Evolutionary conservation across 805 yeast species (phyloP), one percentile per base, ranked within the genome.

Genomic region (Kluyveromyces siamensis): DNA sequence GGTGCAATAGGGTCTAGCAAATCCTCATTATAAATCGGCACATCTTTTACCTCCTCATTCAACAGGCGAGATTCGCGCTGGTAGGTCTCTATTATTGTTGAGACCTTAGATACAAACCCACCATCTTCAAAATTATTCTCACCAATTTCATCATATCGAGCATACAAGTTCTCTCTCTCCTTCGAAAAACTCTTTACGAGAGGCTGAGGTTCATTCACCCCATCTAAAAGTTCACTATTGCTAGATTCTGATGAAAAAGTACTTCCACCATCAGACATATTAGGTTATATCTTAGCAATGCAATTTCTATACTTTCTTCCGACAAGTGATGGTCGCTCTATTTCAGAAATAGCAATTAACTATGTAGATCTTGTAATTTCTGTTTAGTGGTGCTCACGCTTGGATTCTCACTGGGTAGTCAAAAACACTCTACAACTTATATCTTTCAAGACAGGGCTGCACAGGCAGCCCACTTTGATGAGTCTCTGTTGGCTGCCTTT

Each of bases 11-110:
- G 40, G n/a, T 43, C 45, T 13, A 43, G 17, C 25, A 43, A 21
- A 27, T 43, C 39, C 27, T 43, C 27, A 18, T 43, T 27, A 27
- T 43, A 43, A 9, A 43, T 27, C 7, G 45, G 45, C 13, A 43
- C 37, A 11, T 43, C 45, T 21, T 14, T 33, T 8, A 25, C 25
- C 27, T 43, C 45, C 27, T n/a, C n/a, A 21, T 43, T 43, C 45
- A 43, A 21, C 27, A 43, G 10, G 11, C 25, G 17, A 8, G 45
- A 43, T 21, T 43, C 45, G 5, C 21, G 35, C 13, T 43, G 45
- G 14, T 35, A 33, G 10, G 33, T 43, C 27, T 43, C 45, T 25
- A 43, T 17, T 8, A 25, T 19, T 10, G 45, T 43, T 9, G 45
- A 36, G 8, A 43, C 45, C 6, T 21, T 17, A 6, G 45, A 43